A percentile compares a stretch with the other conserved stretches of the same genome.
Conservation (phyloP, 371 early-diverging fungal genomes). For the Thermomucor indicae-seudaticae region DNA sequence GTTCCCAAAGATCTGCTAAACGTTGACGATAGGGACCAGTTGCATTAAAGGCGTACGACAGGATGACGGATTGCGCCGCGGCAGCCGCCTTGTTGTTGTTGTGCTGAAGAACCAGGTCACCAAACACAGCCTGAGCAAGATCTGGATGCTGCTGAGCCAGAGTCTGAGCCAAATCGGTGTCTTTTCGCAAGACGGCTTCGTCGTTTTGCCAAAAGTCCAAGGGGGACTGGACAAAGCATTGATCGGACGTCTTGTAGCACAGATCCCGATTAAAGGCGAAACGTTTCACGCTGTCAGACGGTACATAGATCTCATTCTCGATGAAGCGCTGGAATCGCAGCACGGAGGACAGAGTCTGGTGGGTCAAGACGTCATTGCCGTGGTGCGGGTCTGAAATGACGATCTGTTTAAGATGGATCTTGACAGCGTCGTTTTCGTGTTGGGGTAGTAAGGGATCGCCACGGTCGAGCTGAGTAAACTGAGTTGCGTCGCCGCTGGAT, state of each 20-base stretch:
- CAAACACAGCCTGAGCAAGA: constrained; percentile 11
- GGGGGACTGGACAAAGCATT: constrained; percentile 36
- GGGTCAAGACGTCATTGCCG: constrained; percentile 25
- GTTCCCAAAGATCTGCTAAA: constrained; percentile 47
- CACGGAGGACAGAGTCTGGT: constrained; percentile 39
- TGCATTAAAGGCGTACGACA: constrained; percentile 56
- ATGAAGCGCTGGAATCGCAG: constrained; percentile 48
- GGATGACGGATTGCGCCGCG: constrained; percentile 30
- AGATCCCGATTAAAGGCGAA: constrained; percentile 31
- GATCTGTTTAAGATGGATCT: constrained; percentile 53
- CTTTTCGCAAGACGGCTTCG: constrained; percentile 17
- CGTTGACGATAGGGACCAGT: constrained; percentile 30
- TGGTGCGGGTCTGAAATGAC: constrained; percentile 30
- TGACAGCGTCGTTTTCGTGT: constrained; percentile 30
- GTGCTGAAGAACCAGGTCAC: neutral
- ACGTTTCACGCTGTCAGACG: constrained; percentile 15
- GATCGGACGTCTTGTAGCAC: constrained; percentile 29
- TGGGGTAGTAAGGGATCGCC: neutral
- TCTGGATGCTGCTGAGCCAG: constrained; percentile 36
- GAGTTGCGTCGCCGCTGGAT: constrained; percentile 19
- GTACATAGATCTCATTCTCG: constrained; percentile 48
- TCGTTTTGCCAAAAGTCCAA: constrained; percentile 37
- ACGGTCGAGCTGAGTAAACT: constrained; percentile 36
- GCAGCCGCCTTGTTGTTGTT: constrained; percentile 2
- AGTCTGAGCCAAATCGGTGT: constrained; percentile 26